Conservation (phyloP, 139 green algal genomes). For the Astrephomene gubernaculifera region DNA sequence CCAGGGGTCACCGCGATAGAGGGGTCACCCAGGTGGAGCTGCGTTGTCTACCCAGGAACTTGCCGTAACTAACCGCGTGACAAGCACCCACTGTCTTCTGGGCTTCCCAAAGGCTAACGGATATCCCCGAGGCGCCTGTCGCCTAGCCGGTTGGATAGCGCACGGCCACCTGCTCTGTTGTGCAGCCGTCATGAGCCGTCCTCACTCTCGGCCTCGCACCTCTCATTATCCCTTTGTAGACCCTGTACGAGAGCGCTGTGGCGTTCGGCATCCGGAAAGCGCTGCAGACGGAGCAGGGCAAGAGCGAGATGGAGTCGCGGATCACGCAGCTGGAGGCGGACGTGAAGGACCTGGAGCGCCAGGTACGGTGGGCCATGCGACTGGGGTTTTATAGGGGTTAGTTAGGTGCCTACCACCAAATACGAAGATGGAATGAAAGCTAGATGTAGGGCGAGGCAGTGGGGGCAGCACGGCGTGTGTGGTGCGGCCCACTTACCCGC, state of each 20-base stretch:
- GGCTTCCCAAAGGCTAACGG: background rate
- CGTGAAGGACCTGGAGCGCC: slow-evolving; percentile 79
- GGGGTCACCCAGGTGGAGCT: background rate
- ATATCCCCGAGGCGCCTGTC: too few relatives aligned
- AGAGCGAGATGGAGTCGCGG: slow-evolving; percentile 82
- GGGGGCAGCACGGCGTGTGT: too few relatives aligned
- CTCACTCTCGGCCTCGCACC: too few relatives aligned
- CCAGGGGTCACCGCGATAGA: background rate
- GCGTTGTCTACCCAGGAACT: background rate
- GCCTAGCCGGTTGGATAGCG: too few relatives aligned
- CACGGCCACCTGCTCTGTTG: too few relatives aligned
- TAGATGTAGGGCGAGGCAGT: too few relatives aligned
- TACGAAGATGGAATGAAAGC: too few relatives aligned
- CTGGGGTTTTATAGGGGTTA: background rate
- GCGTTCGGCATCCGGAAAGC: slow-evolving; percentile 92
- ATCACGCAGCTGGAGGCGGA: slow-evolving; percentile 80
- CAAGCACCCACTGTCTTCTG: background rate
- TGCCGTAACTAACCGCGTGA: too few relatives aligned
- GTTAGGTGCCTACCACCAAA: too few relatives aligned
- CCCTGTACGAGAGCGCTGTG: slow-evolving; percentile 87
- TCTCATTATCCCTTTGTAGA: slow-evolving; percentile 70
- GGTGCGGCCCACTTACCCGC: too few relatives aligned
- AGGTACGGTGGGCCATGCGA: slow-evolving; percentile 59
- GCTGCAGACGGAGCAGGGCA: slow-evolving; percentile 87
- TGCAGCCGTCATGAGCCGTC: too few relatives aligned